Evolutionary conservation across 495 filamentous ascomycete species (phyloP), one percentile per base, ranked within the genome.

Genomic region (Podospora appendiculata): DNA sequence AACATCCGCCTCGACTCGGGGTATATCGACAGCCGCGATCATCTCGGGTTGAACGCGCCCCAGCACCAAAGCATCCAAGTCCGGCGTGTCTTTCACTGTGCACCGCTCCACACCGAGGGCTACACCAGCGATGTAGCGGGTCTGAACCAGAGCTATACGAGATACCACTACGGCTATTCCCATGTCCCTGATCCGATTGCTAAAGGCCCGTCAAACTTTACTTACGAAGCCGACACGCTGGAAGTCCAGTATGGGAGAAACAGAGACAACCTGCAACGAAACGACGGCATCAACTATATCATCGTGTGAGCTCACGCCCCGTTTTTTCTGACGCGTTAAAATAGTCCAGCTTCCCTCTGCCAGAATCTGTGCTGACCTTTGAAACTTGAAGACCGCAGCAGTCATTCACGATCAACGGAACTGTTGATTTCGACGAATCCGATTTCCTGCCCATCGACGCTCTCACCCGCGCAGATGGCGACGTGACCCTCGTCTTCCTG

Each of bases 31-130:
- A 59, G 50, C 47, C 50, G 57, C 18, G 17, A 32, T 0, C 41
- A 62, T 38, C 39, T 62, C 6, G 60, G 60, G 14, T 16, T 59
- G 17, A 62, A 62, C 43, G 47, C 54, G 8, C 57, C 57, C 2
- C n/a, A 14, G 14, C 19, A 62, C 25, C 33, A 52, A 0, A 32
- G 53, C 32, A 41, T 57, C 12, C 32, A 42, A n/a, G 47, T 41
- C 16, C 17, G 60, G 35, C 32, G 48, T 4, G 48, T 59, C 7
- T 35, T 46, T n/a, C 50, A 49, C 10, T 62, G 60, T 42, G 56
- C 60, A 13, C 60, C 60, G 5, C 16, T 62, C 16, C 40, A 32
- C 1, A 62, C 60, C 1, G 45, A 54, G 13, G 56, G 57, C 14
- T 55, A 56, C 35, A 58, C 13, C 14, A 19, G 9, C n/a, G 10